A percentile compares a stretch with the other conserved stretches of the same genome.
Evolutionary conservation across 75 land plant genomes (phyloP).

Genomic region (Pseudotsuga menziesii): DNA sequence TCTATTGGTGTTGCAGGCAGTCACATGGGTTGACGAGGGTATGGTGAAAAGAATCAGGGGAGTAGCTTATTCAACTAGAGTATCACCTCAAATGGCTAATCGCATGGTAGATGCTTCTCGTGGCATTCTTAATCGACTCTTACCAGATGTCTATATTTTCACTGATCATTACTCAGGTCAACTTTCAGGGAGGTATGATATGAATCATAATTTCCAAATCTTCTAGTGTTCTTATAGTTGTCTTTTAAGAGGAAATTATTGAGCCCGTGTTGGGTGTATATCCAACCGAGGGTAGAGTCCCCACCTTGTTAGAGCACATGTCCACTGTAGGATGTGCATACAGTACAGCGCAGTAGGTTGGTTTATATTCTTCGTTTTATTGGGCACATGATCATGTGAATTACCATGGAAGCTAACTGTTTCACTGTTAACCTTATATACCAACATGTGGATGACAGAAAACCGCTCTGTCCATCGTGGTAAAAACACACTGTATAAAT

Average conservation of each 20-base stretch:
- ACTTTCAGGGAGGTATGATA: slow-evolving; percentile 78
- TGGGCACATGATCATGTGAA: background rate
- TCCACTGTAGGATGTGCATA: background rate
- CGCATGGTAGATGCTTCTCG: slow-evolving; percentile 82
- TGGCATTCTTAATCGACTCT: slow-evolving; percentile 69
- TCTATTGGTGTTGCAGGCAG: slow-evolving; percentile 44
- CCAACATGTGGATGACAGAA: background rate
- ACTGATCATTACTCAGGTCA: slow-evolving; percentile 81
- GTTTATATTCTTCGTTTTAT: background rate
- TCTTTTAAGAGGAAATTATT: background rate
- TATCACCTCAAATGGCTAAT: slow-evolving; percentile 74
- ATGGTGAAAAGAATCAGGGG: slow-evolving; percentile 97
- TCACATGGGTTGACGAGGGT: slow-evolving; percentile 85
- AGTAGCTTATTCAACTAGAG: slow-evolving; percentile 72
- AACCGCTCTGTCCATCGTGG: background rate
- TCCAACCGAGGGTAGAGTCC: no score
- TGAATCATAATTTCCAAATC: background rate
- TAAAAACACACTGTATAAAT: background rate
- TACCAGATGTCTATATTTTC: slow-evolving; percentile 91
- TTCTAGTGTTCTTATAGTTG: background rate
- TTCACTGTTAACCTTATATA: background rate
- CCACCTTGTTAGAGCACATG: background rate
- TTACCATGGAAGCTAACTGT: background rate
- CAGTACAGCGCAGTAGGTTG: no score
- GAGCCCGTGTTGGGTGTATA: no score